Conservation (phyloP, 495 filamentous ascomycete genomes). For the Aspergillus homomorphus region DNA sequence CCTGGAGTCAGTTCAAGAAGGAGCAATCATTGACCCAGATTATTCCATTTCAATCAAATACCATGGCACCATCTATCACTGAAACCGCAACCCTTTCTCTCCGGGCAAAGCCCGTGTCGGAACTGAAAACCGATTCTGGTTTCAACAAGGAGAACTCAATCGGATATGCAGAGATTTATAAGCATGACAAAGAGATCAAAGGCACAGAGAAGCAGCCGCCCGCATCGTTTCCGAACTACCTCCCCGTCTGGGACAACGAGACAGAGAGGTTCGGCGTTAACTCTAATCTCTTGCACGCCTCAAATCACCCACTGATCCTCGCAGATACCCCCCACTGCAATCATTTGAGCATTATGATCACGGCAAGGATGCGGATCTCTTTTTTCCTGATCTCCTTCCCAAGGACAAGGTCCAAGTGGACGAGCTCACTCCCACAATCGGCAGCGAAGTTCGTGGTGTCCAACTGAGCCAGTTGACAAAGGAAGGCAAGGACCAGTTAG, state of each 20-base stretch:
- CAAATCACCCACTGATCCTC: not conserved
- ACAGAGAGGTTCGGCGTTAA: constrained; percentile 31
- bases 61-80: constrained; percentile 55
- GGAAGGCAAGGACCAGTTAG: constrained; percentile 55
- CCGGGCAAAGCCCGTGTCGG: constrained; percentile 31
- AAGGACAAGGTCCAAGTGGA: constrained; percentile 37
- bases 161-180: constrained; percentile 47
- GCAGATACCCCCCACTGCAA: constrained; percentile 43
- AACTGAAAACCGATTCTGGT: constrained; percentile 41
- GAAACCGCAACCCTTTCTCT: constrained; percentile 35
- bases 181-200: constrained; percentile 41
- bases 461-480: constrained; percentile 53
- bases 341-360: constrained; percentile 48
- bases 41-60: constrained; percentile 11
- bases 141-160: constrained; percentile 62
- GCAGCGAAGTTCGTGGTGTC: constrained; percentile 52
- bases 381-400: constrained; percentile 51
- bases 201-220: constrained; percentile 44
- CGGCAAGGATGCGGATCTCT: constrained; percentile 49
- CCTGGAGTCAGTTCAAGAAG: not conserved
- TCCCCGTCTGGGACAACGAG: constrained; percentile 69
- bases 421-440: constrained; percentile 54
- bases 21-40: not conserved
- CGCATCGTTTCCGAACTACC: constrained; percentile 68
- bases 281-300: not conserved